These are phyloP conservation scores for Letharia lupina DNA, from an alignment of 495 filamentous ascomycete species.

Conservation along the genomic window DNA sequence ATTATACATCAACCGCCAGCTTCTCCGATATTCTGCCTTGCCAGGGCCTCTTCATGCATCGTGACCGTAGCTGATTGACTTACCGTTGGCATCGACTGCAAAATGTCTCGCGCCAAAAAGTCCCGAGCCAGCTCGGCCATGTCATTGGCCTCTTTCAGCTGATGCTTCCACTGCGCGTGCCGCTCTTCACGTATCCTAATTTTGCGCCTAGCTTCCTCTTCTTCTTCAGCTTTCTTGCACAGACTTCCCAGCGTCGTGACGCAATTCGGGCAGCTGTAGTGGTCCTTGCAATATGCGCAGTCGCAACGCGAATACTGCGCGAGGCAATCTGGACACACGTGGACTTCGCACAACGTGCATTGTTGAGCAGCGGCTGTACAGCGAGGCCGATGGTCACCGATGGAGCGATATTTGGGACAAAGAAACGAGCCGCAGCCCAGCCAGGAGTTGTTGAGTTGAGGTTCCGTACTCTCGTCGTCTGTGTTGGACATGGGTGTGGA, in stretches of 20 bases:
- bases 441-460: conserved; percentile 38
- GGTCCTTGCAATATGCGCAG: conserved; percentile 46
- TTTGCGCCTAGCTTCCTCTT: conserved; percentile 29
- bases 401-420: conserved; percentile 42
- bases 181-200: conserved; percentile 21
- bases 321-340: conserved; percentile 50
- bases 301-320: conserved; percentile 40
- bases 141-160: conserved; percentile 43
- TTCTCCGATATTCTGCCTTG: background rate
- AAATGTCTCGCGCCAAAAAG: background rate
- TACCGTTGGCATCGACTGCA: background rate
- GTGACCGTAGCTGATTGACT: background rate
- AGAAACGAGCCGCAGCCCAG: conserved; percentile 52
- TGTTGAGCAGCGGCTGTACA: conserved; percentile 43
- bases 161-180: conserved; percentile 18
- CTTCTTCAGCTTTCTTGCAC: conserved; percentile 39
- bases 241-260: conserved; percentile 33
- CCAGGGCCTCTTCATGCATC: background rate
- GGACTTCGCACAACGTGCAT: conserved; percentile 47
- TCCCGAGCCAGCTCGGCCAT: conserved; percentile 31
- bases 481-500: conserved; percentile 13
- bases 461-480: conserved; percentile 12
- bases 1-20: background rate
- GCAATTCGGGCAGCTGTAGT: conserved; percentile 49
- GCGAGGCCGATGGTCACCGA: conserved; percentile 44